These are phyloP conservation scores for Agrocybe praecox DNA, from an alignment of 768 basidiomycete species.

Conservation along the genomic window DNA sequence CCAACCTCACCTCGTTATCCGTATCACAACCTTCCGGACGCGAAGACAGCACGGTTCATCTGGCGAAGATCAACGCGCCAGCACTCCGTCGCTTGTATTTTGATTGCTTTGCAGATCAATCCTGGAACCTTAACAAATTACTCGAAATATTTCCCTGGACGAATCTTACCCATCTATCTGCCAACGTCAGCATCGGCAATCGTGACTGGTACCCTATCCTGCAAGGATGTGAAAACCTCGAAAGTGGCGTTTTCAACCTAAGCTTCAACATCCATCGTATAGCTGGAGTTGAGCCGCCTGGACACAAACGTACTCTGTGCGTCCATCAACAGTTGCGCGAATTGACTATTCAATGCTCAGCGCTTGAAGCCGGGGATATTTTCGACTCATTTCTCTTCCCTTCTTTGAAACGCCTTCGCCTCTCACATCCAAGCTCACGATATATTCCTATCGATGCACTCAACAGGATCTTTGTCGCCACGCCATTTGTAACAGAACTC, in stretches of 20 bases:
- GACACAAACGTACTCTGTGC: neutral
- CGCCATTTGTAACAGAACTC: neutral
- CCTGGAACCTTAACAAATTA: neutral
- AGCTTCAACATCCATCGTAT: neutral
- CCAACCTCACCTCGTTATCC: neutral
- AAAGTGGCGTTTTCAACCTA: neutral
- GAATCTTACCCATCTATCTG: neutral
- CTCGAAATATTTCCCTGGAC: neutral
- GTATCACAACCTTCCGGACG: neutral
- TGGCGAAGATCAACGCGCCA: neutral
- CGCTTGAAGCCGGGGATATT: neutral
- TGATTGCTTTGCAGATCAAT: neutral
- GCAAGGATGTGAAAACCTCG: neutral
- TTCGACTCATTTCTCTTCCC: neutral
- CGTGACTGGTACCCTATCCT: neutral
- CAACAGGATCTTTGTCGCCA: neutral
- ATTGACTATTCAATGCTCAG: neutral
- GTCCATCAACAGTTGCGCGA: neutral
- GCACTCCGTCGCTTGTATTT: neutral
- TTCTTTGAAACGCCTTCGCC: neutral
- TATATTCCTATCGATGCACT: neutral
- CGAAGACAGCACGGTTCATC: neutral
- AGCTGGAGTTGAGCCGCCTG: neutral
- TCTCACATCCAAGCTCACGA: neutral
- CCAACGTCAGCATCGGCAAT: neutral